Conservation (phyloP, 139 green algal species). For the Tetradesmus lagerheimii region DNA sequence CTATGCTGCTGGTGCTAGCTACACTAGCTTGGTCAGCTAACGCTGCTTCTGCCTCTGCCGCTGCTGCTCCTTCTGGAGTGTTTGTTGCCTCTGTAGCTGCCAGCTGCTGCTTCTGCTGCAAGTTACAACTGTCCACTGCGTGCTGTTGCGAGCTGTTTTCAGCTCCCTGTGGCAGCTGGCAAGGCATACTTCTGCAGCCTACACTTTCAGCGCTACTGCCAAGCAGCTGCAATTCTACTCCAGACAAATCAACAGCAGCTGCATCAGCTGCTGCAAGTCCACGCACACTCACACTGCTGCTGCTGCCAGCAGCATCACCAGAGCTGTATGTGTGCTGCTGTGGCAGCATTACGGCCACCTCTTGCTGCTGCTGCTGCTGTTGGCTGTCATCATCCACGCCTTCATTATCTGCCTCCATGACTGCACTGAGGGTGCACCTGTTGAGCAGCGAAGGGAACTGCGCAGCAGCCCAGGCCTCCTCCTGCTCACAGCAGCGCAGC, state of each 20-base stretch:
- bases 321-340: too few species aligned
- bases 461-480: not conserved
- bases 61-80: not conserved
- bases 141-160: not conserved
- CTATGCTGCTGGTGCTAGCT: not conserved
- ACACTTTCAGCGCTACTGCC: not conserved
- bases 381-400: conserved; percentile 27
- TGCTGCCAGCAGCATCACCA: not conserved
- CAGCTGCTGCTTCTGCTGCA: not conserved
- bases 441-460: conserved; percentile 5
- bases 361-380: not conserved
- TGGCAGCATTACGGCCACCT: not conserved
- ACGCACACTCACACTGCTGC: not conserved
- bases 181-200: not conserved
- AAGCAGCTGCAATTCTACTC: not conserved
- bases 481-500: not conserved
- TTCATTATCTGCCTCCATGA: conserved; percentile 23
- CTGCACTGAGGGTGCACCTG: conserved; percentile 23
- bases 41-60: not conserved
- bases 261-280: not conserved
- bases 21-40: not conserved
- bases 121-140: not conserved
- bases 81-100: not conserved
- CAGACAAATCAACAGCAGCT: not conserved
- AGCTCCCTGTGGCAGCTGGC: not conserved